phyloP scores from a whole-genome alignment of 495 filamentous ascomycete genomes.

The Hypoxylon intermedium region DNA sequence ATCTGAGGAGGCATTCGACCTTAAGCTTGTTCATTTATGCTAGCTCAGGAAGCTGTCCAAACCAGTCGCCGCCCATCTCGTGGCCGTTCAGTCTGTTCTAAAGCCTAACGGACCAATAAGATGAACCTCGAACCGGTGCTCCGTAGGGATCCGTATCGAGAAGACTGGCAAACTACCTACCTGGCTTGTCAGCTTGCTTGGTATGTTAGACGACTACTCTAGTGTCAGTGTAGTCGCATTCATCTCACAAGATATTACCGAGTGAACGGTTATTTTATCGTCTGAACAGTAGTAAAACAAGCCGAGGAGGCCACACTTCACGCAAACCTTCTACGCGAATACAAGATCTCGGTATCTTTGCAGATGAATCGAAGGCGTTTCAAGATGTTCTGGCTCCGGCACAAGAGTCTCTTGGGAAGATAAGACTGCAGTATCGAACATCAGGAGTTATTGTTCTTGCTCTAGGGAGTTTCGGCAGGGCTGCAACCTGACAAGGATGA shows the following conservation, averaged over 20 bases:
- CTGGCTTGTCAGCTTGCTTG: no score
- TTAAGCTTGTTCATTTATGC: not conserved
- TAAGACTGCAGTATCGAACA: no score
- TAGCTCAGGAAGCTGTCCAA: conserved; percentile 15
- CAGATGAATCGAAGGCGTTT: conserved; percentile 28
- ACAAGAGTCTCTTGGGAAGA: no score
- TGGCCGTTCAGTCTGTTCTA: not conserved
- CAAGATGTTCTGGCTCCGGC: conserved; percentile 21
- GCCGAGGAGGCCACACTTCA: no score
- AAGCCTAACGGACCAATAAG: conserved; percentile 14
- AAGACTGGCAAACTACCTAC: no score
- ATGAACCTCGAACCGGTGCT: no score
- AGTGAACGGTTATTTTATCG: no score
- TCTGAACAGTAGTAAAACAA: no score
- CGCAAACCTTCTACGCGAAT: not conserved
- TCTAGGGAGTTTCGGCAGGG: conserved; percentile 14
- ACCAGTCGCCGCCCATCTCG: conserved; percentile 12
- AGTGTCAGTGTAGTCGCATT: no score
- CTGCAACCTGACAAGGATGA: conserved; percentile 9
- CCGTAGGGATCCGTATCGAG: no score
- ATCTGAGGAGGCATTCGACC: conserved; percentile 1
- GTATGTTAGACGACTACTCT: no score
- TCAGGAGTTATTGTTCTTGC: conserved; percentile 3
- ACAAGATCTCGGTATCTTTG: conserved; percentile 10
- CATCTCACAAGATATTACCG: no score